Evolutionary conservation across 2,329 filamentous ascomycete species (phyloP).

Genomic region (Penicillium olsonii): DNA sequence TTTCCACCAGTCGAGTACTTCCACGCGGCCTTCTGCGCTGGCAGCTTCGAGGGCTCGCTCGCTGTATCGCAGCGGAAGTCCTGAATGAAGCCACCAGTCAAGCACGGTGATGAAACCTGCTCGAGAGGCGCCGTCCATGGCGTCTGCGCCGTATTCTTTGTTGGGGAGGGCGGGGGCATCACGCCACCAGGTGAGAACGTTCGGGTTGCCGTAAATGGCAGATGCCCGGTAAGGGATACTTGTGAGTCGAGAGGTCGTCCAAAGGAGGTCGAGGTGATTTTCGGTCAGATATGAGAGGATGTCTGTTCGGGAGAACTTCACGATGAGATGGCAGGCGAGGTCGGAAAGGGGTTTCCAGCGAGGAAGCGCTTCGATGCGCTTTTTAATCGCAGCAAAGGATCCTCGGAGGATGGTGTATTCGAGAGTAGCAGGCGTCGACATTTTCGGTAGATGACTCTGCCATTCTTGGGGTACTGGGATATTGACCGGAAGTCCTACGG

Average conservation of each 20-base stretch:
- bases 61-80: conserved; percentile 78
- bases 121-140: conserved; percentile 82
- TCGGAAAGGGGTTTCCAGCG: conserved; percentile 75
- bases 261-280: conserved; percentile 73
- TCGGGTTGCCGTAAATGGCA: conserved; percentile 77
- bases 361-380: conserved; percentile 67
- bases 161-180: conserved; percentile 78
- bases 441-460: conserved; percentile 63
- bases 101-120: conserved; percentile 82
- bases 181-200: conserved; percentile 90
- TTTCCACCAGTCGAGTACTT: conserved; percentile 92
- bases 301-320: conserved; percentile 83
- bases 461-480: conserved; percentile 73
- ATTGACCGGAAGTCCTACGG: conserved; percentile 77
- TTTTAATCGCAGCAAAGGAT: conserved; percentile 69
- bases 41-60: conserved; percentile 86
- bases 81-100: conserved; percentile 87
- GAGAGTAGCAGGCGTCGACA: conserved; percentile 71
- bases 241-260: conserved; percentile 77
- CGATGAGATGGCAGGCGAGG: conserved; percentile 81
- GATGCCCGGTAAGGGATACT: conserved; percentile 87
- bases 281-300: conserved; percentile 73
- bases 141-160: conserved; percentile 82
- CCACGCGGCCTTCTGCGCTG: conserved; percentile 78
- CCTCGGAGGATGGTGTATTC: conserved; percentile 82